phyloP scores from a whole-genome alignment of 2,329 filamentous ascomycete genomes.

The Dactylellina leptospora region DNA sequence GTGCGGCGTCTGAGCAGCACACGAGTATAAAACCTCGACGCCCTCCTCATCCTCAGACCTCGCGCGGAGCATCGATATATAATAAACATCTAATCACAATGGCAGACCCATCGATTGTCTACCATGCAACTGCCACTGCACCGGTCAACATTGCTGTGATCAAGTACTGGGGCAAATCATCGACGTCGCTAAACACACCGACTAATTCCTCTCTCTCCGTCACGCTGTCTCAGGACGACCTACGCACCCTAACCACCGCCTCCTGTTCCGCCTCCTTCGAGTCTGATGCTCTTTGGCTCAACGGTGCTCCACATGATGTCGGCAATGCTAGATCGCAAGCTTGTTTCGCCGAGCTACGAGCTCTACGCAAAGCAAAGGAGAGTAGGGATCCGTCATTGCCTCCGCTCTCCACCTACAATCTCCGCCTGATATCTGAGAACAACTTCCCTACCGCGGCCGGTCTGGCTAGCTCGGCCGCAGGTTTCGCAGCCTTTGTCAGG shows the following conservation, averaged over 20 bases:
- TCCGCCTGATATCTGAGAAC: conserved; percentile 93
- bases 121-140: conserved; percentile 93
- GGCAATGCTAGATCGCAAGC: conserved; percentile 90
- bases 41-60: background rate
- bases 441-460: conserved; percentile 99
- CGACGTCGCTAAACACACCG: conserved; percentile 90
- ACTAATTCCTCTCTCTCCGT: conserved; percentile 98
- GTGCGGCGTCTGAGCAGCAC: no score
- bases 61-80: background rate
- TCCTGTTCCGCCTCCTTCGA: conserved; percentile 80
- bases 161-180: conserved; percentile 98
- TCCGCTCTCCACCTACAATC: conserved; percentile 77
- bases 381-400: conserved; percentile 76
- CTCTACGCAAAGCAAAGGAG: conserved; percentile 80
- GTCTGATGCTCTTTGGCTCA: conserved; percentile 80
- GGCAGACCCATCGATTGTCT: conserved; percentile 64
- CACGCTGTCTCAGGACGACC: conserved; percentile 90
- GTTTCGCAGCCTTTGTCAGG: conserved; percentile 76
- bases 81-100: no score
- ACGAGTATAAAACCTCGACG: background rate
- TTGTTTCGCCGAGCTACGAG: conserved; percentile 85
- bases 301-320: conserved; percentile 82
- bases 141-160: conserved; percentile 98
- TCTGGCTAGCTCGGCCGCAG: conserved; percentile 76
- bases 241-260: conserved; percentile 94